Conservation (phyloP, 495 filamentous ascomycete species). For the Neurospora sp. region DNA sequence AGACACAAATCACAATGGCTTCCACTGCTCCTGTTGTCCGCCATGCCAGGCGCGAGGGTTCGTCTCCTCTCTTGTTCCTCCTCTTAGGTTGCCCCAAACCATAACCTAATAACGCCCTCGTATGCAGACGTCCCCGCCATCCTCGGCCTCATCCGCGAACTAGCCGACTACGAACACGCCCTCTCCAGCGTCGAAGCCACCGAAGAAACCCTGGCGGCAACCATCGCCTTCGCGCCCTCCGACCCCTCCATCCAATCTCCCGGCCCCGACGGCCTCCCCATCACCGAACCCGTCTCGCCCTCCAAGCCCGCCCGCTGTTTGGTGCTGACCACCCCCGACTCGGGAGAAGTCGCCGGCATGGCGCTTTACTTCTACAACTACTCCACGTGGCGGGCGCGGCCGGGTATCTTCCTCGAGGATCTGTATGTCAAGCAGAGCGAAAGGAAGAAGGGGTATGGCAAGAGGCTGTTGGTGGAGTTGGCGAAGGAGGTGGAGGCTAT, state of each 20-base stretch:
- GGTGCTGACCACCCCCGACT: conserved; percentile 33
- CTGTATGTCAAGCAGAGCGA: conserved; percentile 67
- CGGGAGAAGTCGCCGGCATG: conserved; percentile 46
- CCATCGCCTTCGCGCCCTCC: conserved; percentile 64
- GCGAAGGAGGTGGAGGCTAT: conserved; percentile 66
- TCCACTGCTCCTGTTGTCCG: conserved; percentile 12
- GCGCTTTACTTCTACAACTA: conserved; percentile 52
- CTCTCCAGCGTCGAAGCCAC: conserved; percentile 65
- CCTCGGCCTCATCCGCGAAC: conserved; percentile 72
- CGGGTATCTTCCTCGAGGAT: conserved; percentile 93
- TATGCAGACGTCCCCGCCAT: conserved; percentile 79
- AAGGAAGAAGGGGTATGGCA: conserved; percentile 70
- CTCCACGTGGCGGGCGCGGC: conserved; percentile 72
- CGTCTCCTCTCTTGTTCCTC: background rate
- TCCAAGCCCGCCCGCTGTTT: conserved; percentile 37
- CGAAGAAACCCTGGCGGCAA: conserved; percentile 55
- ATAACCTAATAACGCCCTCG: too few relatives aligned
- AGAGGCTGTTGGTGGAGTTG: conserved; percentile 60
- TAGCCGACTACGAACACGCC: conserved; percentile 79
- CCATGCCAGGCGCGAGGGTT: conserved; percentile 26
- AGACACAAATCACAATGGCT: conserved; percentile 6
- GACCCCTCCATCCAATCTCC: conserved; percentile 25
- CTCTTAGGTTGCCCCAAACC: background rate
- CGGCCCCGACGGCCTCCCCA: conserved; percentile 15
- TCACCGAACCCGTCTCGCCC: conserved; percentile 32